Evolutionary conservation across 305 asterid genomes (phyloP), one percentile per base, ranked within the genome.

Genomic region (Fraxinus sp.): DNA sequence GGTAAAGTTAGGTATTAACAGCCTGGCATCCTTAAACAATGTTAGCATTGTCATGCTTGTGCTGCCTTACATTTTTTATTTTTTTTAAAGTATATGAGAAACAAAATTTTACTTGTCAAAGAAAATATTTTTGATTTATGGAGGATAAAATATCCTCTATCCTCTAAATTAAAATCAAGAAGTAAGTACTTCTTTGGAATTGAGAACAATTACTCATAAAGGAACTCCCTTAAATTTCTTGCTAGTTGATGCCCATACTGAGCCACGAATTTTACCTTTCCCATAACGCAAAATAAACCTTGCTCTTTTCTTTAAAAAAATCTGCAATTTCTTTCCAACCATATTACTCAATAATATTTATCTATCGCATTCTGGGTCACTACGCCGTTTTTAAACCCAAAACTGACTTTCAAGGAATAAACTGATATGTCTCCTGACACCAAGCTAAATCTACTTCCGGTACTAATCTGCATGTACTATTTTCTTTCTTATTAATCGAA

Each of bases 401-500:
- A 70, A 70, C 41, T 7, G 11, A 32, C 32, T 13, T 70, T 70
- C 76, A 70, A 70, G 76, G 76, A 70, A 32, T 70, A 70, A 70
- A 32, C 43, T 30, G 43, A 70, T 64, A 10, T 32, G 41, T 28
- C 41, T 70, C 35, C 11, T 8, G 76, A 14, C 41, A 32, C 76
- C 76, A 70, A 70, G 76, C 76, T 13, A 32, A 32, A 70, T 30
- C 22, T 33, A 7, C 41, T 68, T 68, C 18, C 75, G 2, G 9
- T 68, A 68, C 7, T 28, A 14, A 28, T 70, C 20, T 70, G 22
- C 22, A 33, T 39, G 7, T 64, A 24, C 33, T 70, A 74, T 39
- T 35, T 81, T 64, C 39, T 68, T 49, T 64, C 77, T 80, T 77
- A 39, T 68, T 46, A 37, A 59, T 75, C 84, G 84, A 62, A 84